Conservation (phyloP, 768 basidiomycete genomes). For the Amanita polypyramis region DNA sequence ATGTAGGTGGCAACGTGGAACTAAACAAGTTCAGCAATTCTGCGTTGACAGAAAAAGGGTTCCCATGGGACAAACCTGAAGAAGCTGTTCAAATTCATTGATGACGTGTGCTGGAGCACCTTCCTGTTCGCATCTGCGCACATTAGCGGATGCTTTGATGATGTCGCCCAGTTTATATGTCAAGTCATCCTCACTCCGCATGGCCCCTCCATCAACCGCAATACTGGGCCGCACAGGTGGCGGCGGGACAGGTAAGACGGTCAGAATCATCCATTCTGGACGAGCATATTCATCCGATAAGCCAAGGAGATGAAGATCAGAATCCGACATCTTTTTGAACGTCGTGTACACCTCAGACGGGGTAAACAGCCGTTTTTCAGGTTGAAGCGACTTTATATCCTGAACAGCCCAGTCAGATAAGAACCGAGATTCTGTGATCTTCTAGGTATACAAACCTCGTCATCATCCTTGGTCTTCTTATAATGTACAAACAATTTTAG, state of each 20-base stretch:
- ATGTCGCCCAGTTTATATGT: constrained; percentile 97
- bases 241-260: constrained; percentile 94
- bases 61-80: constrained; percentile 55
- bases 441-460: constrained; percentile 56
- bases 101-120: constrained; percentile 95
- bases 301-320: constrained; percentile 81
- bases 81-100: constrained; percentile 89
- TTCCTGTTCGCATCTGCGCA: constrained; percentile 89
- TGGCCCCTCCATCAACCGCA: constrained; percentile 91
- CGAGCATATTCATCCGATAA: constrained; percentile 93
- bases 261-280: constrained; percentile 99
- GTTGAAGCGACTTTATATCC: constrained; percentile 75
- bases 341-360: constrained; percentile 87
- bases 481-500: constrained; percentile 91
- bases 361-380: constrained; percentile 73
- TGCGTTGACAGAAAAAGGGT: neutral
- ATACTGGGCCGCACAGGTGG: constrained; percentile 98
- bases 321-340: constrained; percentile 91
- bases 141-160: constrained; percentile 89
- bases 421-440: constrained; percentile 5
- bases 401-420: constrained; percentile 19
- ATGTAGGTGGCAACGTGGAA: constrained; percentile 99
- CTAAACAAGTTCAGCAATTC: constrained; percentile 27
- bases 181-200: constrained; percentile 96
- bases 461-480: constrained; percentile 90